These are phyloP conservation scores for Stevia rebaudiana DNA, from an alignment of 140 eudicot species.

Conservation along the genomic window DNA sequence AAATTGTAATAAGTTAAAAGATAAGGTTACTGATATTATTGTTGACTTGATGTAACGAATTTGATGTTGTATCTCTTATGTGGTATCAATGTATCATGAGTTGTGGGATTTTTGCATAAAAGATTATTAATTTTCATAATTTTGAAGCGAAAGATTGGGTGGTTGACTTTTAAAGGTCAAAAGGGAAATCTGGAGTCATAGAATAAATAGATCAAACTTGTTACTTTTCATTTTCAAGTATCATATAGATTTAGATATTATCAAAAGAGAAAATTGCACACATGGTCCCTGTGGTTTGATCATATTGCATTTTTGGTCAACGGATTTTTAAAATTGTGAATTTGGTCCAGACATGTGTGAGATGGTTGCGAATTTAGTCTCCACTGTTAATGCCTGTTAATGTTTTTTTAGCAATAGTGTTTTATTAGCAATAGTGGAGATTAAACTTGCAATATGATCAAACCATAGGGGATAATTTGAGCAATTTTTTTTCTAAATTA, in stretches of 20 bases:
- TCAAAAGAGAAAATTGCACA: too few species aligned
- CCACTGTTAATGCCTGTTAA: too few species aligned
- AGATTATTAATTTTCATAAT: not conserved
- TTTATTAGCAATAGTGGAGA: too few species aligned
- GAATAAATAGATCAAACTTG: not conserved
- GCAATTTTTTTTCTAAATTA: too few species aligned
- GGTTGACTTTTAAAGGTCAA: constrained; percentile 1
- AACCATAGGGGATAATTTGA: too few species aligned
- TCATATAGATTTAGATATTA: not conserved
- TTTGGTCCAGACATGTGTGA: too few species aligned
- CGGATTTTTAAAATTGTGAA: too few species aligned
- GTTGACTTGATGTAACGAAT: not conserved
- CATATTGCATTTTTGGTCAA: too few species aligned
- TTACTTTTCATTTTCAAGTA: not conserved
- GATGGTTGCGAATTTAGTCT: too few species aligned
- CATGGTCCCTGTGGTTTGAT: too few species aligned
- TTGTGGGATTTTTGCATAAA: not conserved
- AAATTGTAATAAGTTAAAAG: not conserved
- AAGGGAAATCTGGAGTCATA: not conserved
- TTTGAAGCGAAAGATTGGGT: not conserved
- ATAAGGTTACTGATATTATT: not conserved
- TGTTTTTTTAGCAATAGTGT: too few species aligned
- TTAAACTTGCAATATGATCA: too few species aligned
- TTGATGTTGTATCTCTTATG: not conserved
- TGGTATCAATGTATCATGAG: not conserved